phyloP scores from a whole-genome alignment of 1,139 yeast genomes.

The Suhomyces panamericanus region DNA sequence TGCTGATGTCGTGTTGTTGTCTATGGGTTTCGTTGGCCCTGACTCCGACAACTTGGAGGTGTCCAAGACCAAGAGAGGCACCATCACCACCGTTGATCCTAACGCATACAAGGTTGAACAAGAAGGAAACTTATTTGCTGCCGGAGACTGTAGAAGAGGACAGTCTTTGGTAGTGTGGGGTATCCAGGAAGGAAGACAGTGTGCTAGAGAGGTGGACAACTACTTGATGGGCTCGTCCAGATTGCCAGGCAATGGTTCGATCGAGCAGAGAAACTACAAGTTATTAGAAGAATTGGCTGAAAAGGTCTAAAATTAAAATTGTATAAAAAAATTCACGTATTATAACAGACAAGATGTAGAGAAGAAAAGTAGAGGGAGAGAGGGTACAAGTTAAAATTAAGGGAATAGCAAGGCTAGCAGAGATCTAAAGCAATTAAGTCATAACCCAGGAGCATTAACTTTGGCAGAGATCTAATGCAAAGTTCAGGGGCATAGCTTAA shows the following conservation, averaged over 20 bases:
- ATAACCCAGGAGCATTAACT: too few species aligned
- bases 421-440: too few species aligned
- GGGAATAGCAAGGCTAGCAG: too few species aligned
- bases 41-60: constrained; percentile 79
- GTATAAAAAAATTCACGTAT: background rate
- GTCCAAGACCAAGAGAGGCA: constrained; percentile 81
- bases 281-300: constrained; percentile 73
- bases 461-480: background rate
- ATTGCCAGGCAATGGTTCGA: constrained; percentile 92
- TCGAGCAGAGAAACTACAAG: constrained; percentile 78
- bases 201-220: constrained; percentile 91
- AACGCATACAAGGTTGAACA: constrained; percentile 69
- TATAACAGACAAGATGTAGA: background rate
- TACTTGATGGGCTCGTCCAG: constrained; percentile 76
- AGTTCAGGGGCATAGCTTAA: too few species aligned
- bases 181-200: constrained; percentile 98
- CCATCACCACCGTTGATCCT: constrained; percentile 67
- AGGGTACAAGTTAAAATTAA: too few species aligned
- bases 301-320: constrained; percentile 35
- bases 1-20: constrained; percentile 88
- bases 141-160: constrained; percentile 99
- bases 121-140: constrained; percentile 76
- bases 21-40: constrained; percentile 98
- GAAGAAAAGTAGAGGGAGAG: too few species aligned
- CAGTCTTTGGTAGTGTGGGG: constrained; percentile 99